phyloP scores from a whole-genome alignment of 805 yeast genomes.

The Wickerhamomyces silvicola region DNA sequence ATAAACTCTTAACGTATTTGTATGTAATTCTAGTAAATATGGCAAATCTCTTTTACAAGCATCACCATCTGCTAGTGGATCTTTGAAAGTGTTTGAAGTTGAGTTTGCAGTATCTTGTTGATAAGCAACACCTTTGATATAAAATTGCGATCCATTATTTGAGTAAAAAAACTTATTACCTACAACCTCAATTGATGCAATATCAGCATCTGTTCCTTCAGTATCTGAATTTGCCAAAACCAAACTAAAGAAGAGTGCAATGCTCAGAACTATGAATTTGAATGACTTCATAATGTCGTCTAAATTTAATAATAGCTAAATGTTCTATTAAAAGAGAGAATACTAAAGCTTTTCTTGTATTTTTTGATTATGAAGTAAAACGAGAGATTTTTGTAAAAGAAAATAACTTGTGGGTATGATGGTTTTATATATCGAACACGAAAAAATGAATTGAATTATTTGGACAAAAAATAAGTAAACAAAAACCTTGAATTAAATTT shows the following conservation, averaged over 20 bases:
- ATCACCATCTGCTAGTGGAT: conserved; percentile 60
- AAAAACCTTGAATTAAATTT: no score
- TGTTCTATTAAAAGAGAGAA: no score
- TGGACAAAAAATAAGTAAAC: no score
- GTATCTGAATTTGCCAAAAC: conserved; percentile 17
- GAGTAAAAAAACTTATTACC: conserved; percentile 69
- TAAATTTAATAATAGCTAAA: no score
- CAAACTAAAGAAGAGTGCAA: conserved; percentile 2
- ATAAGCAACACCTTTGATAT: conserved; percentile 70
- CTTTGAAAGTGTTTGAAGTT: conserved; percentile 34
- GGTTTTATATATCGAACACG: no score
- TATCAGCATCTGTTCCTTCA: conserved; percentile 22
- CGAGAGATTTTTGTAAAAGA: no score
- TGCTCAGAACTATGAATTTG: neutral
- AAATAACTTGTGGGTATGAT: no score
- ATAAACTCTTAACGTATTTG: conserved; percentile 71
- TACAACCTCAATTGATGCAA: conserved; percentile 48
- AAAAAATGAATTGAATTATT: no score
- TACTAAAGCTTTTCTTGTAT: no score
- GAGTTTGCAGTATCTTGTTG: conserved; percentile 54
- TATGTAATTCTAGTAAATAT: conserved; percentile 49
- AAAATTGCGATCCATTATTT: conserved; percentile 68
- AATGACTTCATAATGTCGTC: no score
- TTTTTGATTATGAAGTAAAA: no score
- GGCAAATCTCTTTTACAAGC: conserved; percentile 71